These are phyloP conservation scores for Hypoxylon perforatum DNA, from an alignment of 495 filamentous ascomycete genomes.

Conservation along the genomic window DNA sequence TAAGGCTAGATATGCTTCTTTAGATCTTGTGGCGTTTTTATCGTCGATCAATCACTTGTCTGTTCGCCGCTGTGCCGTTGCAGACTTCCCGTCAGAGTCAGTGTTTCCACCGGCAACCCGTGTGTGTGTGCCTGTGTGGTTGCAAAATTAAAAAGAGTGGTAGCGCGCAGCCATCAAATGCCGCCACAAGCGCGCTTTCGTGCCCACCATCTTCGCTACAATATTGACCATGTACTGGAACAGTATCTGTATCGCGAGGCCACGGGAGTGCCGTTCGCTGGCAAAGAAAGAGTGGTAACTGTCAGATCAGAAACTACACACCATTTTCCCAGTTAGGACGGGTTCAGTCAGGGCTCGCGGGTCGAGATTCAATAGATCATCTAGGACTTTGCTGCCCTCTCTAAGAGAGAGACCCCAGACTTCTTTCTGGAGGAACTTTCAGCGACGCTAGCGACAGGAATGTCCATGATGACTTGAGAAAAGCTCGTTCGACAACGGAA, in stretches of 20 bases:
- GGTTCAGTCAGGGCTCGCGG: background rate
- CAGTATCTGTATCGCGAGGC: too few relatives aligned
- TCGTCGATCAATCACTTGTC: background rate
- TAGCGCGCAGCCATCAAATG: too few relatives aligned
- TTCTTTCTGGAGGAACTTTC: background rate
- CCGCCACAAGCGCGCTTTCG: too few relatives aligned
- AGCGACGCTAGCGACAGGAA: background rate
- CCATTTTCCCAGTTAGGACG: background rate
- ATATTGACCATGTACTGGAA: too few relatives aligned
- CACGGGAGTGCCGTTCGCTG: too few relatives aligned
- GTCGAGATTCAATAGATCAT: background rate
- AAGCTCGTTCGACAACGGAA: background rate
- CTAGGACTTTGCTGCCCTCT: background rate
- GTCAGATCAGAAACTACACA: slow-evolving; percentile 3
- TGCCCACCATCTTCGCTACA: too few relatives aligned
- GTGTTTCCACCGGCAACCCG: too few relatives aligned
- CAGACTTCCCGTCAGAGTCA: too few relatives aligned
- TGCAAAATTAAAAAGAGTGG: background rate
- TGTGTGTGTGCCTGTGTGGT: background rate
- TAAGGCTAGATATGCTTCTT: background rate
- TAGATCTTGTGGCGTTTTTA: background rate
- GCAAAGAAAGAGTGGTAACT: background rate
- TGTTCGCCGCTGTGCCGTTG: background rate
- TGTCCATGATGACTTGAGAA: background rate
- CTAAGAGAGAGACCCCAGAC: background rate